phyloP scores from a whole-genome alignment of 169 alveolate genomes.

The Babesia microti region DNA sequence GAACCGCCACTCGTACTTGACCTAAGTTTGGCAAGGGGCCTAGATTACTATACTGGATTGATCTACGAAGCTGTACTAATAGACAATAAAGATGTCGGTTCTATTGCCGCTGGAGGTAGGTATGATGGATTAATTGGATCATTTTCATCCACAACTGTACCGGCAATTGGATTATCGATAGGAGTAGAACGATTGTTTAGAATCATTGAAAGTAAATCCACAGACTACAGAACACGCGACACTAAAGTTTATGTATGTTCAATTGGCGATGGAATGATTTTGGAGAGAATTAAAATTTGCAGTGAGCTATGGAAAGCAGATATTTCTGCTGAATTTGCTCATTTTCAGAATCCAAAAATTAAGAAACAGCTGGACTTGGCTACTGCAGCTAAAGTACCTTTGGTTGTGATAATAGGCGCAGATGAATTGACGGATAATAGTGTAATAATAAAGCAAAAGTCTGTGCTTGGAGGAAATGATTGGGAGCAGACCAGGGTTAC shows the following conservation, averaged over 20 bases:
- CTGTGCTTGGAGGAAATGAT: no score
- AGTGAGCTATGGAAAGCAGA: slow-evolving; percentile 49
- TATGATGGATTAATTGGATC: slow-evolving; percentile 87
- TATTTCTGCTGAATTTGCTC: slow-evolving; percentile 47
- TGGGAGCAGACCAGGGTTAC: no score
- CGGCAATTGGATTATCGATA: slow-evolving; percentile 90
- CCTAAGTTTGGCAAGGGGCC: slow-evolving; percentile 88
- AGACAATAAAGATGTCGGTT: slow-evolving; percentile 74
- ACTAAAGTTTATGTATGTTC: slow-evolving; percentile 44
- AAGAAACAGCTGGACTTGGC: slow-evolving; percentile 74
- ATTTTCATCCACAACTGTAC: slow-evolving; percentile 75
- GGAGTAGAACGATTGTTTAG: slow-evolving; percentile 88
- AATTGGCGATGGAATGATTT: slow-evolving; percentile 53
- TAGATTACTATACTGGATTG: slow-evolving; percentile 94
- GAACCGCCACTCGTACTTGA: slow-evolving; percentile 63
- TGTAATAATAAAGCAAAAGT: no score
- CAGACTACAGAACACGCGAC: slow-evolving; percentile 6
- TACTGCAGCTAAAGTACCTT: slow-evolving; percentile 53
- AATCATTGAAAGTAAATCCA: slow-evolving; percentile 38
- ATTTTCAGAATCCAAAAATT: slow-evolving; percentile 45
- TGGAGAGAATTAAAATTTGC: slow-evolving; percentile 49
- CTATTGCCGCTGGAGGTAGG: slow-evolving; percentile 96
- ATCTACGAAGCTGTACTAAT: slow-evolving; percentile 86
- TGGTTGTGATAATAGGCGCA: slow-evolving; percentile 35
- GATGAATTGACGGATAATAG: no score